phyloP scores from a whole-genome alignment of 371 early-diverging fungal species.

The Massospora cicadina region DNA sequence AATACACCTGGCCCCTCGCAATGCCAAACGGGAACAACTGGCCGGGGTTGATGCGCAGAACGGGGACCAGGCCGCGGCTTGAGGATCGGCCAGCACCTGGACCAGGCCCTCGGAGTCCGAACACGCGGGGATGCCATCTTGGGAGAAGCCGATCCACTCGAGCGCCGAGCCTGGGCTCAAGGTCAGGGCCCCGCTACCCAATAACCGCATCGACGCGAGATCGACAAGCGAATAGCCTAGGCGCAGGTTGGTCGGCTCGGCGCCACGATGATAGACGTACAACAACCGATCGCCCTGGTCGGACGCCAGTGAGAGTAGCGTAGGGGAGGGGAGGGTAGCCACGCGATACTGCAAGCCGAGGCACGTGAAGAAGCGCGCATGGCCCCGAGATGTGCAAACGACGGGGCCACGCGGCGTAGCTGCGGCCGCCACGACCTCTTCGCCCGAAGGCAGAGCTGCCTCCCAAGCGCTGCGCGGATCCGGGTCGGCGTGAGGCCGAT shows the following conservation, averaged over 20 bases:
- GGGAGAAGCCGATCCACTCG: constrained; percentile 1
- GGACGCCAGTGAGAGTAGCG: neutral
- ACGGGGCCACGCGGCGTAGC: neutral
- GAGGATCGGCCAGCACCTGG: neutral
- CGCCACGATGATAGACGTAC: neutral
- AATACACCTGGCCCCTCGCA: neutral
- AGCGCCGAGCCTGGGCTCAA: neutral
- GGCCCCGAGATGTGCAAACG: neutral
- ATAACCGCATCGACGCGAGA: neutral
- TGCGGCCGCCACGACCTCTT: neutral
- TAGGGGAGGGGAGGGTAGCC: neutral
- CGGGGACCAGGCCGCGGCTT: neutral
- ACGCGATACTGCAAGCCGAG: neutral
- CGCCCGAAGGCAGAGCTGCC: neutral
- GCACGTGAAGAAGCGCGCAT: neutral
- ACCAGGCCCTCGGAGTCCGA: constrained; percentile 1
- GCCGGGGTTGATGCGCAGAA: neutral
- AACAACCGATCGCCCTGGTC: neutral
- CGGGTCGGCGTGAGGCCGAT: neutral
- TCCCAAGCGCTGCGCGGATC: neutral
- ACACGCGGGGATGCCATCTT: constrained; percentile 3
- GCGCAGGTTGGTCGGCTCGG: neutral
- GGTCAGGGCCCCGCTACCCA: neutral
- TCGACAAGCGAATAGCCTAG: neutral
- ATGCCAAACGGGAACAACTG: neutral